Evolutionary conservation across 768 basidiomycete species (phyloP).

Genomic region (Brasilioporus rufonigricans): DNA sequence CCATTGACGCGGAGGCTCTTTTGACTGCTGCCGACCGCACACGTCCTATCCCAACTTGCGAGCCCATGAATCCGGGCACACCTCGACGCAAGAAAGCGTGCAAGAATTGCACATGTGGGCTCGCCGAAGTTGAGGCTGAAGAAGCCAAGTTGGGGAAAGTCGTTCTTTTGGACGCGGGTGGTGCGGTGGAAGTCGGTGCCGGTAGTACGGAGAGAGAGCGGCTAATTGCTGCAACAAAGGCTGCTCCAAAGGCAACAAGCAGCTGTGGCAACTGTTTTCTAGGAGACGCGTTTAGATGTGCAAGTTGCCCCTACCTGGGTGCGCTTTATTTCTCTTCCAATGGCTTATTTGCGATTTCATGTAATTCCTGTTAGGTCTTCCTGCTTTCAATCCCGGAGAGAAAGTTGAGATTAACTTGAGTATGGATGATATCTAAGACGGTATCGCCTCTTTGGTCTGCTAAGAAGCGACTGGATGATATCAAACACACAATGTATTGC

Average conservation of each 20-base stretch:
- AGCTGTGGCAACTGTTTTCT: slow-evolving; percentile 97
- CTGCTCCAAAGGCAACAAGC: slow-evolving; percentile 85
- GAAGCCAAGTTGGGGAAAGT: slow-evolving; percentile 62
- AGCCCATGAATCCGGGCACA: slow-evolving; percentile 50
- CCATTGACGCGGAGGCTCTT: slow-evolving; percentile 80
- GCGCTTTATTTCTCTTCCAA: slow-evolving; percentile 34
- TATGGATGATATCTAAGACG: slow-evolving; percentile 79
- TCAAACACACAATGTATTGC: background rate
- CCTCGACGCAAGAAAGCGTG: slow-evolving; percentile 88
- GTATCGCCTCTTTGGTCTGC: background rate
- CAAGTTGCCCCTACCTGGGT: slow-evolving; percentile 96
- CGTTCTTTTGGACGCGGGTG: slow-evolving; percentile 61
- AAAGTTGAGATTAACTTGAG: slow-evolving; percentile 90
- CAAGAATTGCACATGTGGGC: slow-evolving; percentile 95
- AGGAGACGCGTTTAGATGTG: slow-evolving; percentile 97
- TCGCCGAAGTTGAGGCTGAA: slow-evolving; percentile 89
- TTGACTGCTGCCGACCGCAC: slow-evolving; percentile 80
- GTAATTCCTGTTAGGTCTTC: slow-evolving; percentile 65
- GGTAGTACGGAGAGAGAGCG: slow-evolving; percentile 61
- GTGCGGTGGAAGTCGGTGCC: slow-evolving; percentile 58
- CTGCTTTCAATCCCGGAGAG: slow-evolving; percentile 97
- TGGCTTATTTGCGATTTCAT: slow-evolving; percentile 9
- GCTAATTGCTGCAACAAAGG: slow-evolving; percentile 61
- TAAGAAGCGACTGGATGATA: background rate
- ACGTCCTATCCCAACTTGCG: slow-evolving; percentile 75